Percentiles rank a stretch among this genome's conserved stretches.
phyloP scores from a whole-genome alignment of 2,329 filamentous ascomycete genomes.

The Pestalotiopsis sp. region DNA sequence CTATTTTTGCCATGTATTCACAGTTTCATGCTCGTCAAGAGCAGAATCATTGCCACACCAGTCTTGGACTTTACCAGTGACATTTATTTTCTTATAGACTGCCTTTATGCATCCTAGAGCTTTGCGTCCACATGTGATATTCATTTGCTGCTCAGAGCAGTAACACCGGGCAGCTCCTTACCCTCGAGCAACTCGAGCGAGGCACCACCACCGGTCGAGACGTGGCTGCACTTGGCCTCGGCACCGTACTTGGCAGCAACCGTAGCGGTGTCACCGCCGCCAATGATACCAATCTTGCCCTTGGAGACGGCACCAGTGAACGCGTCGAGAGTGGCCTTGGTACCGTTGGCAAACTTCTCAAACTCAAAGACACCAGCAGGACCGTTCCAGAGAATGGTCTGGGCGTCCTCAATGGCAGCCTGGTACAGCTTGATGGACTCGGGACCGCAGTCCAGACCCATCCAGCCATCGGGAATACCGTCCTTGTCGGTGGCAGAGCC shows the following conservation, averaged over 20 bases:
- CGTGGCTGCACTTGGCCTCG: conserved; percentile 97
- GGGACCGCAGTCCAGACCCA: conserved; percentile 93
- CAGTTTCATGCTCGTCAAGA: neutral
- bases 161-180: conserved; percentile 94
- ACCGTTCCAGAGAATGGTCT: conserved; percentile 99
- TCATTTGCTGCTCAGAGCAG: conserved; percentile 82
- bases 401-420: conserved; percentile 79
- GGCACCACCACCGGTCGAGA: conserved; percentile 94
- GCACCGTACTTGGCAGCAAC: conserved; percentile 95
- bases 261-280: conserved; percentile 96
- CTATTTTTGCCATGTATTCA: neutral
- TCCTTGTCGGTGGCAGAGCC: conserved; percentile 82
- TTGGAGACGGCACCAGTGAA: conserved; percentile 78
- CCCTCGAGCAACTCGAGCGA: conserved; percentile 96
- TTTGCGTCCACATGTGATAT: conserved; percentile 10
- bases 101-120: conserved; percentile 19
- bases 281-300: conserved; percentile 97
- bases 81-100: neutral
- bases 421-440: conserved; percentile 89
- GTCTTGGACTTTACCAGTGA: neutral
- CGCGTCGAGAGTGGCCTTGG: conserved; percentile 88
- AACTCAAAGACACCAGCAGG: conserved; percentile 98
- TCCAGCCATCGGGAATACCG: conserved; percentile 95
- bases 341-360: conserved; percentile 88
- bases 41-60: neutral